A percentile compares a stretch with the other conserved stretches of the same genome.
Conservation (phyloP, 768 basidiomycete genomes). For the Dendrothele bispora region DNA sequence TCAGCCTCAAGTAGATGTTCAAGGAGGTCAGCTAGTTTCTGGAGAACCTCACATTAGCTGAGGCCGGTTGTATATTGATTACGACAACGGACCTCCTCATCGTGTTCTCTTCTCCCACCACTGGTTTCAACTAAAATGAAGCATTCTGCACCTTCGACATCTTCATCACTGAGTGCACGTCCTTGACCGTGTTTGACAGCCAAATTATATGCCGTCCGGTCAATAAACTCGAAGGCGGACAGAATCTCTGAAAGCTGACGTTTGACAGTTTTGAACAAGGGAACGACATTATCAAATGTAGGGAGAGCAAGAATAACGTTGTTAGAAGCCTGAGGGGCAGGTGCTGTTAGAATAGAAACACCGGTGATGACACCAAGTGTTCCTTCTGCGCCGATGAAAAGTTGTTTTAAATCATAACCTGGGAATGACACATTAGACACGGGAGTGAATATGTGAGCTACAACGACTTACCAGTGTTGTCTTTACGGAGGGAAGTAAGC, state of each 20-base stretch:
- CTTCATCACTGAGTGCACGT: slow-evolving; percentile 69
- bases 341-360: slow-evolving; percentile 90
- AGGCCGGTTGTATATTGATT: not conserved
- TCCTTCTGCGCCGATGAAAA: slow-evolving; percentile 97
- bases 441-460: not conserved
- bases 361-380: slow-evolving; percentile 95
- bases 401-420: slow-evolving; percentile 98
- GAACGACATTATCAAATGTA: slow-evolving; percentile 83
- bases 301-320: slow-evolving; percentile 91
- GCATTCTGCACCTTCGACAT: slow-evolving; percentile 76
- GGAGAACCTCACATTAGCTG: slow-evolving; percentile 8
- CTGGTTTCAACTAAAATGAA: slow-evolving; percentile 96
- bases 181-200: slow-evolving; percentile 84
- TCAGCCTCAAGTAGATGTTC: slow-evolving; percentile 76
- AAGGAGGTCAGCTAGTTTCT: slow-evolving; percentile 86
- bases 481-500: slow-evolving; percentile 89
- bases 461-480: slow-evolving; percentile 80
- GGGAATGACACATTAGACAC: slow-evolving; percentile 2
- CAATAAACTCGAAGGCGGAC: slow-evolving; percentile 96
- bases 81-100: slow-evolving; percentile 72
- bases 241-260: slow-evolving; percentile 89
- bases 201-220: slow-evolving; percentile 81
- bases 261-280: slow-evolving; percentile 81
- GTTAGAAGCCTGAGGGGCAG: slow-evolving; percentile 79
- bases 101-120: slow-evolving; percentile 89